These are phyloP conservation scores for Hypomyces perniciosus DNA, from an alignment of 2,329 filamentous ascomycete genomes.

Conservation along the genomic window DNA sequence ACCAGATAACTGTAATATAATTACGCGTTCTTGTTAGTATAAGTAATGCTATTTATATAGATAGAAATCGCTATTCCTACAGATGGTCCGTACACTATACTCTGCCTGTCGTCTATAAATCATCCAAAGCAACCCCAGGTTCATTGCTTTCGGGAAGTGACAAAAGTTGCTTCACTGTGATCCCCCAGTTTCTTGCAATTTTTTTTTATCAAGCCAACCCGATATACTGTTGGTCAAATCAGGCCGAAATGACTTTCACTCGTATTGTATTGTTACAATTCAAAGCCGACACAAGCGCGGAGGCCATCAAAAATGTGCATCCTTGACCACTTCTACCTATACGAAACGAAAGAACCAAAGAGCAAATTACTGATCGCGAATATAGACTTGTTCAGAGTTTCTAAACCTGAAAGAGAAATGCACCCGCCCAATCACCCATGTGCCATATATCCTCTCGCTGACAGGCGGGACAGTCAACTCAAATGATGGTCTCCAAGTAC, in stretches of 20 bases:
- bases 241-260: slow-evolving; percentile 32
- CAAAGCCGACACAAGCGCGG: slow-evolving; percentile 43
- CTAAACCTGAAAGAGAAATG: background rate
- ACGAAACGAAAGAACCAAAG: background rate
- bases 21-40: no score
- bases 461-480: background rate
- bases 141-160: no score
- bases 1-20: no score
- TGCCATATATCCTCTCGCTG: background rate
- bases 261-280: slow-evolving; percentile 66
- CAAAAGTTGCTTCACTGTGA: no score
- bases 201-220: no score
- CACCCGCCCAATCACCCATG: background rate
- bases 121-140: no score
- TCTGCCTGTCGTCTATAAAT: no score
- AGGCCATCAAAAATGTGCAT: slow-evolving; percentile 43
- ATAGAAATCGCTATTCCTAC: no score
- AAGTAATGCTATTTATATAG: no score
- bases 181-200: no score
- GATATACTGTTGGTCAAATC: no score
- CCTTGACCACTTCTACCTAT: background rate
- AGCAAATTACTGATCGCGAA: background rate
- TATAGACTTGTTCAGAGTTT: slow-evolving; percentile 36
- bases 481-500: background rate
- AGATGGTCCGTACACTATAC: no score